Conservation (phyloP, 768 basidiomycete species). For the Termitomyces sp. region DNA sequence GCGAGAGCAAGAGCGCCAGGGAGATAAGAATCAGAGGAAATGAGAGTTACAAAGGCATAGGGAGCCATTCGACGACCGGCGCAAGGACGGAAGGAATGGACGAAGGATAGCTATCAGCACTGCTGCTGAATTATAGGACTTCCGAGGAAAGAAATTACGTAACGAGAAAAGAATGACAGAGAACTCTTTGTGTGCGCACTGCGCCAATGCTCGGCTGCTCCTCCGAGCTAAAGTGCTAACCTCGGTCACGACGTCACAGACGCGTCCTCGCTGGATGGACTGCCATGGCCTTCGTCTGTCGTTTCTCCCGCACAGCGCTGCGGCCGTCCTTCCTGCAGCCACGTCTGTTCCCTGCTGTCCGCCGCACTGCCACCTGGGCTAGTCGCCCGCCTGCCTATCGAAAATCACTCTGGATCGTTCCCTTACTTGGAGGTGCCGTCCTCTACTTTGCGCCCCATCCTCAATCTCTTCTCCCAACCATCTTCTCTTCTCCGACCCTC, state of each 20-base stretch:
- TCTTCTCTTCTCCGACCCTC: slow-evolving; percentile 45
- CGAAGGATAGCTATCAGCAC: slow-evolving; percentile 3
- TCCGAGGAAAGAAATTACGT: slow-evolving; percentile 13
- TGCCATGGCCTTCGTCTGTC: slow-evolving; percentile 9
- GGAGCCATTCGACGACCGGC: slow-evolving; percentile 44
- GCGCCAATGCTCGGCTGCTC: not conserved
- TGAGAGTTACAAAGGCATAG: slow-evolving; percentile 86
- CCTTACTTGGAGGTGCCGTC: slow-evolving; percentile 49
- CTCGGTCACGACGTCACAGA: slow-evolving; percentile 5
- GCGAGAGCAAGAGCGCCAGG: slow-evolving; percentile 87
- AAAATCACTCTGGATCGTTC: slow-evolving; percentile 48
- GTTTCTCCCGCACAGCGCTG: slow-evolving; percentile 19
- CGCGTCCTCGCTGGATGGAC: not conserved
- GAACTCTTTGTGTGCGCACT: too few relatives aligned
- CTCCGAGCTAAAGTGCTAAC: too few relatives aligned
- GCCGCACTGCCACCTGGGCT: slow-evolving; percentile 14
- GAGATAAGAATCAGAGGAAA: slow-evolving; percentile 90
- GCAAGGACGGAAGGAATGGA: slow-evolving; percentile 19
- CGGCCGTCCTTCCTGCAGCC: slow-evolving; percentile 20
- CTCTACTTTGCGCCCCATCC: slow-evolving; percentile 44
- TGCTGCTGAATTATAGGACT: not conserved
- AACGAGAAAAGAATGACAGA: slow-evolving; percentile 1
- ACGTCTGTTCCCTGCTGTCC: not conserved
- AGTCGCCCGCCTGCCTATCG: slow-evolving; percentile 23
- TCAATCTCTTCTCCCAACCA: slow-evolving; percentile 35